Base-by-base conservation (phyloP, 2,329 filamentous ascomycete genomes). In the Torrubiellomyces zombiae region DNA sequence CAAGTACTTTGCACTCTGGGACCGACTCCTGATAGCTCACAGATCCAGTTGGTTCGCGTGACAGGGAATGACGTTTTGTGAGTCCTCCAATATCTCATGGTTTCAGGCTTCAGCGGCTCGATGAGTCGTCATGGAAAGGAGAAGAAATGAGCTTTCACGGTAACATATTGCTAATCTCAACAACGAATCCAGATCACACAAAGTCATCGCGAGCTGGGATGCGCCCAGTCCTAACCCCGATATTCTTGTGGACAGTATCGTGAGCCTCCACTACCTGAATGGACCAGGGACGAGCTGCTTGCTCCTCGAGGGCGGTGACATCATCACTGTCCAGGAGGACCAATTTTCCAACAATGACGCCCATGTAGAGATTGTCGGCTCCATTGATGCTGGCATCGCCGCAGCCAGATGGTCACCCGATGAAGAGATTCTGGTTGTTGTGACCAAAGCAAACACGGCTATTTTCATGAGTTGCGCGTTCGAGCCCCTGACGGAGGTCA, bases 351-450 rank as follows among this genome's bases (percentile, higher is more conserved):
- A 33, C 13, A 71, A 65, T 31, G 71, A 79, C 46, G 78, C 83
- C 18, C 73, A 79, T 38, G 83, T 98, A 38, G 89, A 95, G 50
- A 95, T 98, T 38, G 72, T 95, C 34, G 89, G 89, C 21, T 91
- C 83, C 17, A 80, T 98, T 18, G 83, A 94, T 52, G 78, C 77
- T 30, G 89, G 86, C 14, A 93, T 98, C 38, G 69, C 74, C 14
- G 82, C 83, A 10, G 86, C 85, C 10, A 67, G 71, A 37, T 98
- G 89, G 89, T 92, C 86, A 19, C 85, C 85, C 3, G 89, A 98
- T 43, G 86, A 94, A 44, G 86, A 95, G 47, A 61, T 95, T 11
- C 58, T 98, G 21, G 72, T 78, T 28, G 70, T 98, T 33, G 71
- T 76, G 26, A 95, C 89, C 11, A 73, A 74, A 40, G 75, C 72